These are phyloP conservation scores for Starmerella cellae DNA, from an alignment of 805 yeast genomes.

Conservation along the genomic window DNA sequence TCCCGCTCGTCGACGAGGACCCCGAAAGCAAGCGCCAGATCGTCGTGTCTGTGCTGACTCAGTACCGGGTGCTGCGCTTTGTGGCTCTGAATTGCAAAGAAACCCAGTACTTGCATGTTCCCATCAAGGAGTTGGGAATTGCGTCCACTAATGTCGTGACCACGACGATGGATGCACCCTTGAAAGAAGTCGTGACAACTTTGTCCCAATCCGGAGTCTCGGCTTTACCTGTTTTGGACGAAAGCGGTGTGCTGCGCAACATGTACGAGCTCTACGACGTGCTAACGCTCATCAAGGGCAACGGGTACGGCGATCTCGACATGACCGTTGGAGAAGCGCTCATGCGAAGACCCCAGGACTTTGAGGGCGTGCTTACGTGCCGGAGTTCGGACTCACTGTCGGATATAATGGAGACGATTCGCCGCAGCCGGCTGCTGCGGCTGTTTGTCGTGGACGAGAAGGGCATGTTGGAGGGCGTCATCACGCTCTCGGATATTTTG, in stretches of 20 bases:
- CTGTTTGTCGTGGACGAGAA: slow-evolving; percentile 81
- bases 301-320: slow-evolving; percentile 77
- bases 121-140: slow-evolving; percentile 56
- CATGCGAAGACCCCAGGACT: slow-evolving; percentile 85
- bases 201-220: slow-evolving; percentile 71
- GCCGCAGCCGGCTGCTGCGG: slow-evolving; percentile 82
- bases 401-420: slow-evolving; percentile 82
- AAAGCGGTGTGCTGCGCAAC: slow-evolving; percentile 52
- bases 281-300: slow-evolving; percentile 74
- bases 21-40: slow-evolving; percentile 86
- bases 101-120: slow-evolving; percentile 66
- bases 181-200: slow-evolving; percentile 77
- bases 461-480: slow-evolving; percentile 66
- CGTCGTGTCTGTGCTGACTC: slow-evolving; percentile 89
- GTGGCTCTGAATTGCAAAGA: slow-evolving; percentile 94
- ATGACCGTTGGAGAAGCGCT: slow-evolving; percentile 92
- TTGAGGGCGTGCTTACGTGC: slow-evolving; percentile 96
- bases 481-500: slow-evolving; percentile 82
- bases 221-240: slow-evolving; percentile 87
- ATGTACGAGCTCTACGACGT: slow-evolving; percentile 96
- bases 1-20: slow-evolving; percentile 88
- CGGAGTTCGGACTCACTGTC: slow-evolving; percentile 74
- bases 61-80: slow-evolving; percentile 87
- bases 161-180: slow-evolving; percentile 82
- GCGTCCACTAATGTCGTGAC: slow-evolving; percentile 48